Evolutionary conservation across 139 green algal species (phyloP).

Genomic region (Mychonastes homosphaera): DNA sequence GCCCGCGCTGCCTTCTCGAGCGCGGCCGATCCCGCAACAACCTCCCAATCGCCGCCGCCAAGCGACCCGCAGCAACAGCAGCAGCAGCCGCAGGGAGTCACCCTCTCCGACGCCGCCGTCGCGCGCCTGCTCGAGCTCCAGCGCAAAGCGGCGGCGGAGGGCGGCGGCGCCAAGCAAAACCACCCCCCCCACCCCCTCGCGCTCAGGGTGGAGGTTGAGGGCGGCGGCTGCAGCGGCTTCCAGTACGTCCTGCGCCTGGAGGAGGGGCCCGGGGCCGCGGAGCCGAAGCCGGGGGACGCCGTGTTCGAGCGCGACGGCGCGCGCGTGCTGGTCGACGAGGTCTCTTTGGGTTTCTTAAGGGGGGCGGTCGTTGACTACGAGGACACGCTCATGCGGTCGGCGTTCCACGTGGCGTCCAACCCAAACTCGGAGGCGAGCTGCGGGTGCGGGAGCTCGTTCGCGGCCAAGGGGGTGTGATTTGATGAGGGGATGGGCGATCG

Average conservation of each 20-base stretch:
- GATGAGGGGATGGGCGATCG: too few relatives aligned
- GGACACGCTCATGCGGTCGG: slow-evolving; percentile 72
- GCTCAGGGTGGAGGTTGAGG: slow-evolving; percentile 76
- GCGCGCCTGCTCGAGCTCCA: slow-evolving; percentile 47
- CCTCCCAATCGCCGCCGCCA: not conserved
- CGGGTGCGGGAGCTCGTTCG: slow-evolving; percentile 75
- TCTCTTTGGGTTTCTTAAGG: slow-evolving; percentile 76
- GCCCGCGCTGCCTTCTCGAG: too few relatives aligned
- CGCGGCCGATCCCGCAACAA: not conserved
- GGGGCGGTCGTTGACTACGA: slow-evolving; percentile 78
- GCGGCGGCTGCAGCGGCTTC: slow-evolving; percentile 86
- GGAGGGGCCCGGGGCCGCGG: slow-evolving; percentile 7
- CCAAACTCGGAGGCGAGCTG: slow-evolving; percentile 67
- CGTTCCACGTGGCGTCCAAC: slow-evolving; percentile 72
- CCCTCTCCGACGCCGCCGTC: slow-evolving; percentile 3
- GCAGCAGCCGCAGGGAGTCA: not conserved
- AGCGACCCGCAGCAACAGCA: not conserved
- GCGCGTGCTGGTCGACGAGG: slow-evolving; percentile 65
- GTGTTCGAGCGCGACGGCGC: slow-evolving; percentile 66
- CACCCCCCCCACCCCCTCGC: slow-evolving; percentile 7
- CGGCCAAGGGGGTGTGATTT: too few relatives aligned
- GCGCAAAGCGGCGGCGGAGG: too few relatives aligned
- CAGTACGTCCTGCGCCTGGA: slow-evolving; percentile 86
- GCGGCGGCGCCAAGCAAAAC: not conserved
- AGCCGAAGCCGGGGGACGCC: slow-evolving; percentile 42